Evolutionary conservation across 1,284 basidiomycete genomes (phyloP), one percentile per base, ranked within the genome.

Genomic region (Naganishia liquefaciens): DNA sequence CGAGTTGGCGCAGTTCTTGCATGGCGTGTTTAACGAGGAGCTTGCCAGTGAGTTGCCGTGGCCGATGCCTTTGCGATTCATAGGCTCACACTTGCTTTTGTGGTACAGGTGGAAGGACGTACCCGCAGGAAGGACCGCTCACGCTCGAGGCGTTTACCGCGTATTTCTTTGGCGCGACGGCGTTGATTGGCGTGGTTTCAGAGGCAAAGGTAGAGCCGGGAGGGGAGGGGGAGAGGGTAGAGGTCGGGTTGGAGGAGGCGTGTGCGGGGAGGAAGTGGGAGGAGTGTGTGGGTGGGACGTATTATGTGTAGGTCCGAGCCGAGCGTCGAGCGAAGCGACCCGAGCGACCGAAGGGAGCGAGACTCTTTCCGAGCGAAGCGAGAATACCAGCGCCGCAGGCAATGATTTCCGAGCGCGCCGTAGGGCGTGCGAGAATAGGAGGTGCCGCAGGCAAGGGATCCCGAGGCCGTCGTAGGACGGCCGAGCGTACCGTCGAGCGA

Each of bases 71-170:
- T 21, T 27, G 11, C 27, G 5, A 39, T 27, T 40, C 10, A 17
- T n/a, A 40, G 19, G 46, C 44, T 39, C 23, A 54, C 5, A 3
- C 23, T 30, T 33, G 23, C 1, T 5, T 13, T 19, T 28, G 39
- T 23, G 4, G n/a, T 40, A 19, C 25, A 80, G 78, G 71, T 39
- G 92, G 93, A 0, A 76, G 81, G 70, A 91, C 91, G 5, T 94
- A 94, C 76, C 91, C 92, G 0, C 91, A 93, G 74, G 88, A 91
- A 70, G 78, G 80, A 75, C 81, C 73, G 67, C 84, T 81, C 78
- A 84, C 79, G 61, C 80, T 82, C 13, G 79, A 82, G 15, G 79
- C 81, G 4, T 93, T 91, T 76, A 83, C 83, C 58, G 79, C 78
- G 4, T 80, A 80, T 68, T 93, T 91, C 76, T 93, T 91, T 71